Conservation (phyloP, 257 asterid genomes). For the Ajuga chamaepitys region DNA sequence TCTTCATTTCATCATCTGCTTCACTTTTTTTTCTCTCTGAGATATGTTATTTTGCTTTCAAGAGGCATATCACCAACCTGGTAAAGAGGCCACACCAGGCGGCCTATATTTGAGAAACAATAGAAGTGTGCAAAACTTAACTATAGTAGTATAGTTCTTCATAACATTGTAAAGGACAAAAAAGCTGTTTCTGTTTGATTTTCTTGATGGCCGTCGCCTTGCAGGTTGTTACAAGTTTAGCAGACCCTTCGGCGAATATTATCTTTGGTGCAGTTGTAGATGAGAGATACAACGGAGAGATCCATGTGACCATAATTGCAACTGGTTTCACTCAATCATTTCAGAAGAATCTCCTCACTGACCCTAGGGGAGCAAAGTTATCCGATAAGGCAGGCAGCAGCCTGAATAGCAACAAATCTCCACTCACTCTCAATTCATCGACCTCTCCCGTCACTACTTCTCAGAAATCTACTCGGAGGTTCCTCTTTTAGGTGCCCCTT, state of each 20-base stretch:
- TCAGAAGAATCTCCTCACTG: slow-evolving; percentile 73
- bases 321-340: slow-evolving; percentile 90
- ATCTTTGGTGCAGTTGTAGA: slow-evolving; percentile 99
- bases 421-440: slow-evolving; percentile 25
- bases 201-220: background rate
- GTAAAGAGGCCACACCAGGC: too few species aligned
- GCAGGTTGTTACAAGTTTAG: slow-evolving; percentile 96
- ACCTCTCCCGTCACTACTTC: slow-evolving; percentile 13
- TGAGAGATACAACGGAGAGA: slow-evolving; percentile 86
- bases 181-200: background rate
- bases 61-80: background rate
- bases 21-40: background rate
- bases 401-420: slow-evolving; percentile 33
- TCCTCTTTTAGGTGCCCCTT: slow-evolving; percentile 27
- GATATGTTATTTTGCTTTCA: background rate
- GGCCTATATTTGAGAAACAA: background rate
- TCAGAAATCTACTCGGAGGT: slow-evolving; percentile 20
- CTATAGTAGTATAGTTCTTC: background rate
- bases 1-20: background rate
- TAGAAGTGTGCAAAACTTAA: too few species aligned
- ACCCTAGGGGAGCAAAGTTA: slow-evolving; percentile 71
- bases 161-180: background rate
- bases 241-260: slow-evolving; percentile 95
- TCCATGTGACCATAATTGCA: slow-evolving; percentile 92
- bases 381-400: slow-evolving; percentile 31